Conservation (phyloP, 805 yeast genomes). For the Barnettozyma botsteinii region DNA sequence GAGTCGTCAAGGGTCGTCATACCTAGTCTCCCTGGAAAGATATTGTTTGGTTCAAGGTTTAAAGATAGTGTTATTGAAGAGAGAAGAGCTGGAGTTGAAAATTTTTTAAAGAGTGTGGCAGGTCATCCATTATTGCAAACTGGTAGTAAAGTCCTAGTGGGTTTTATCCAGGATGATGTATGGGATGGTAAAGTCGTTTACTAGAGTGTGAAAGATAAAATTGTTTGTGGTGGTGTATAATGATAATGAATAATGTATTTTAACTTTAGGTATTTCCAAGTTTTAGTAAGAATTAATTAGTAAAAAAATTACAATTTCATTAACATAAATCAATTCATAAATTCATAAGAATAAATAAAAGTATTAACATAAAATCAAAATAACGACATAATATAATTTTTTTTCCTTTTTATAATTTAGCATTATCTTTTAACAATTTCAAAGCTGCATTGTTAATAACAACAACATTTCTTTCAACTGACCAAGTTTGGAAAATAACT, state of each 20-base stretch:
- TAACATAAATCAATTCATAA: neutral
- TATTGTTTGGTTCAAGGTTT: constrained; percentile 59
- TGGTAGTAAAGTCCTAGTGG: constrained; percentile 68
- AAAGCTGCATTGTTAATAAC: constrained; percentile 89
- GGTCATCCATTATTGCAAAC: constrained; percentile 94
- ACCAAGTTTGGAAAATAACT: constrained; percentile 70
- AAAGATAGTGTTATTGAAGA: constrained; percentile 78
- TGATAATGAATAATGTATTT: neutral
- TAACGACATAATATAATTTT: neutral
- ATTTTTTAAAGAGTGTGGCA: constrained; percentile 71
- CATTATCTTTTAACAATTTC: constrained; percentile 37
- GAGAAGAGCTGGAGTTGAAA: constrained; percentile 77
- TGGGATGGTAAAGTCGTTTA: constrained; percentile 47
- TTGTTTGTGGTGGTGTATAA: too few species aligned
- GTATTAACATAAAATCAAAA: too few species aligned
- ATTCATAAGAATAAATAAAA: neutral
- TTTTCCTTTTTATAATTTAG: constrained; percentile 26
- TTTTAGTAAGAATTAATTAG: too few species aligned
- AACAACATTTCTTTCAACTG: constrained; percentile 66
- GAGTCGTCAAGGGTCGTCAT: constrained; percentile 78
- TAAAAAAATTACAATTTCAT: neutral
- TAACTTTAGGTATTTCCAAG: too few species aligned
- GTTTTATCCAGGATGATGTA: constrained; percentile 81
- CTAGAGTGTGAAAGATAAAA: neutral
- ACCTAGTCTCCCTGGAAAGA: constrained; percentile 90